Base-by-base conservation (phyloP, 768 basidiomycete genomes). In the Hygrophorus pudorinus region DNA sequence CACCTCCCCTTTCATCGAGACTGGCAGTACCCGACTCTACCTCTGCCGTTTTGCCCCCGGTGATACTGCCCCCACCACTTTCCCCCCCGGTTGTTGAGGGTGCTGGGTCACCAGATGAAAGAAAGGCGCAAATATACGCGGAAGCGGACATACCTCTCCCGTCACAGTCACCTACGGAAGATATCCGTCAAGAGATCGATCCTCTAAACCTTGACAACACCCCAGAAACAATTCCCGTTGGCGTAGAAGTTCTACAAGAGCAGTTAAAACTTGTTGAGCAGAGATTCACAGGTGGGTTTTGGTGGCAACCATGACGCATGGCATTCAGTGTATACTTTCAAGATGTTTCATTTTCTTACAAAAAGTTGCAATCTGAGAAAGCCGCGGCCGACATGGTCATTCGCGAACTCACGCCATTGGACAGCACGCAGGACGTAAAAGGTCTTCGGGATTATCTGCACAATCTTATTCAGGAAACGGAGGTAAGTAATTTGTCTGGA, bases 301-400 rank as follows among this genome's bases (percentile, higher is more conserved):
- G 10, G 24, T 8, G 5, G 6, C 37, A 3, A 33, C 16, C 12
- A 8, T 3, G 10, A 28, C 33, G 9, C 12, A 10, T n/a, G n/a
- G 6, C 41, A 27, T 49, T 40, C 45, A 14, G 6, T n/a, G 16
- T 34, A 17, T 20, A 43, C 41, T 48, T 42, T 41, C n/a, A 39
- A 90, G 88, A 88, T 56, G 75, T 90, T 2, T 85, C 86, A 8
- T 73, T 68, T 3, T 86, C 87, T 9, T 86, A 83, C 66, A 81
- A 84, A 58, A 71, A 73, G 49, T 64, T 91, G 29, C 84, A 85
- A 51, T 73, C 76, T 0, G 83, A 89, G 62, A 82, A 81, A 53
- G 56, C 65, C 8, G 78, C 79, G 12, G 79, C 78, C 31, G 85
- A 92, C 53, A 59, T 65, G 9, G 64, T 89, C 3, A 61, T 98